These are phyloP conservation scores for Sesbania bispinosa DNA, from an alignment of 306 rosid genomes.

Conservation along the genomic window DNA sequence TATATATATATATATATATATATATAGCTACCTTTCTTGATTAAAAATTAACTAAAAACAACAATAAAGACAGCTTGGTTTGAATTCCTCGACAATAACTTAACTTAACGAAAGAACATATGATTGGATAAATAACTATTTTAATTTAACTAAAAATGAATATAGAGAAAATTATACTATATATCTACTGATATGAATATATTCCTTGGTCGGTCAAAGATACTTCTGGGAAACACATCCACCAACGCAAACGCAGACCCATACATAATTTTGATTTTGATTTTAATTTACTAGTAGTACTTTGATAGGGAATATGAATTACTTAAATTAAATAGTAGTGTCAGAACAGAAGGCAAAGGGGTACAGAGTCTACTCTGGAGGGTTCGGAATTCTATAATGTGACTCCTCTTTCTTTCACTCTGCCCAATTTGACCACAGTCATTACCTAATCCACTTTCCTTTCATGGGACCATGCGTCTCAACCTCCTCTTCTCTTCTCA, in stretches of 20 bases:
- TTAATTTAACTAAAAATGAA: too few relatives aligned
- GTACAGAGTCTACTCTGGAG: background rate
- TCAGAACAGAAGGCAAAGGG: constrained; percentile 19
- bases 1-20: too few relatives aligned
- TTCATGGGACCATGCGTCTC: background rate
- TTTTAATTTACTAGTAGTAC: background rate
- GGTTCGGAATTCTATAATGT: constrained; percentile 52
- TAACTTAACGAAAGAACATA: too few relatives aligned
- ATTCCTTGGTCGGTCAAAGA: constrained; percentile 48
- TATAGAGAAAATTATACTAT: too few relatives aligned
- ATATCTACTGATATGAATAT: too few relatives aligned
- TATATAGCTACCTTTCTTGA: background rate
- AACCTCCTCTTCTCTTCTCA: background rate
- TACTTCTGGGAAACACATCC: constrained; percentile 35
- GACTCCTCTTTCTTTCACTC: background rate
- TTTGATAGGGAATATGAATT: constrained; percentile 20
- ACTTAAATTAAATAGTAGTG: background rate
- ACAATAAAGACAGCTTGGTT: background rate
- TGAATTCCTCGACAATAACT: background rate
- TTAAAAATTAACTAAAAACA: background rate
- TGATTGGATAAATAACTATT: background rate
- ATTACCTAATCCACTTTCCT: constrained; percentile 34
- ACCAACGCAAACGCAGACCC: constrained; percentile 31
- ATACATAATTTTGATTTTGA: background rate
- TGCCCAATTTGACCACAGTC: constrained; percentile 22